phyloP scores from a whole-genome alignment of 306 rosid genomes.

The Quercus ilex region DNA sequence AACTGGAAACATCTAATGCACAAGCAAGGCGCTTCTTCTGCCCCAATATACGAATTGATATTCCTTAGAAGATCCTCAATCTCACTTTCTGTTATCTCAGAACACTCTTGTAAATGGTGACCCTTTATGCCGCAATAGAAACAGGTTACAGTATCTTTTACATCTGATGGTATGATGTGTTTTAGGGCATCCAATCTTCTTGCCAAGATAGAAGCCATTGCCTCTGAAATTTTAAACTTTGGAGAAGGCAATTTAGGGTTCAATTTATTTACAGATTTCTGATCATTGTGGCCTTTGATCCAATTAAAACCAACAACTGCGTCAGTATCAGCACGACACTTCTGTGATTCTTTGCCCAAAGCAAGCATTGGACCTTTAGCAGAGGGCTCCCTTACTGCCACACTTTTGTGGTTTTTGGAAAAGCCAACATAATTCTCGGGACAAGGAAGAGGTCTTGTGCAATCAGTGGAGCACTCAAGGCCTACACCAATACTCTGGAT shows the following conservation, averaged over 20 bases:
- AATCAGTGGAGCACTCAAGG: slow-evolving; percentile 30
- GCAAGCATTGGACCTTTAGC: slow-evolving; percentile 20
- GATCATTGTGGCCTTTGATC: slow-evolving; percentile 28
- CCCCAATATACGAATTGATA: slow-evolving; percentile 28
- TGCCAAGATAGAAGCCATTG: slow-evolving; percentile 60
- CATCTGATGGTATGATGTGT: slow-evolving; percentile 36
- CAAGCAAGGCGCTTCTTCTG: slow-evolving; percentile 32
- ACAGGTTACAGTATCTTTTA: slow-evolving; percentile 41
- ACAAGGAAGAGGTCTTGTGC: slow-evolving; percentile 26
- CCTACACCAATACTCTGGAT: slow-evolving; percentile 26
- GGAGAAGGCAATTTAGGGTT: slow-evolving; percentile 22
- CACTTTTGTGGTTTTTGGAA: slow-evolving; percentile 23
- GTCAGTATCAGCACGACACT: slow-evolving; percentile 25
- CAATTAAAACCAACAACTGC: slow-evolving; percentile 21
- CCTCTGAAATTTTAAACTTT: slow-evolving; percentile 40
- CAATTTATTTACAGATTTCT: slow-evolving; percentile 19
- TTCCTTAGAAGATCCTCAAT: slow-evolving; percentile 52
- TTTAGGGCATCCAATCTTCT: slow-evolving; percentile 68
- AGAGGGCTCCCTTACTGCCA: slow-evolving; percentile 26
- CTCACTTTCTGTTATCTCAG: slow-evolving; percentile 38
- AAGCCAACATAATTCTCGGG: slow-evolving; percentile 16
- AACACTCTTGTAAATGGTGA: slow-evolving; percentile 55
- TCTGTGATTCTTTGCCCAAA: slow-evolving; percentile 28
- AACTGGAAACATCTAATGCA: slow-evolving; percentile 61
- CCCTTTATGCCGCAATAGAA: slow-evolving; percentile 73